These are phyloP conservation scores for Mycosarcoma maydis DNA, from an alignment of 1,284 basidiomycete genomes.

Conservation along the genomic window DNA sequence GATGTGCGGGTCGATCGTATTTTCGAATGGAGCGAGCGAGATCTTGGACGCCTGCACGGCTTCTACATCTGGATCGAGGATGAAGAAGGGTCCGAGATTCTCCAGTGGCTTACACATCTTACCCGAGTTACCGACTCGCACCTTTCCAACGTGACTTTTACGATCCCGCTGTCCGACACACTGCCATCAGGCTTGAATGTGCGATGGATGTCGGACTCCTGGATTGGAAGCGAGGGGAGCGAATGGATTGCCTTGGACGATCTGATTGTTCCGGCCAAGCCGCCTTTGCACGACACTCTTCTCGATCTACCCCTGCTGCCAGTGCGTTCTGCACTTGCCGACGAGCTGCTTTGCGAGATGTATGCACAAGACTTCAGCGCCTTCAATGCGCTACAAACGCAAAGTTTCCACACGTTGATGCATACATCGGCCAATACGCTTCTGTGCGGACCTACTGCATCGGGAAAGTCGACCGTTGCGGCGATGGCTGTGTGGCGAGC, in stretches of 20 bases:
- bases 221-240: conserved; percentile 90
- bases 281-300: conserved; percentile 75
- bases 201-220: conserved; percentile 86
- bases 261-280: conserved; percentile 79
- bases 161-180: conserved; percentile 69
- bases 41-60: conserved; percentile 82
- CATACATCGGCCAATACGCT: conserved; percentile 79
- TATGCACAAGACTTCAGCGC: conserved; percentile 69
- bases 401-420: conserved; percentile 83
- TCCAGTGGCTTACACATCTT: conserved; percentile 74
- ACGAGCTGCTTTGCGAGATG: conserved; percentile 54
- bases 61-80: conserved; percentile 98
- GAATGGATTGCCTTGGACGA: conserved; percentile 75
- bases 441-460: conserved; percentile 82
- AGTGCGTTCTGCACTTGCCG: conserved; percentile 70
- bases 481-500: conserved; percentile 34
- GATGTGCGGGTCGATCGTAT: conserved; percentile 74
- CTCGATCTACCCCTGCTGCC: conserved; percentile 84
- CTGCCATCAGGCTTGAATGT: conserved; percentile 66
- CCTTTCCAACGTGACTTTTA: conserved; percentile 62
- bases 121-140: conserved; percentile 68
- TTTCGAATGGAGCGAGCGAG: conserved; percentile 85
- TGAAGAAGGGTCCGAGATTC: conserved; percentile 78
- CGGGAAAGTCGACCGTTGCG: conserved; percentile 81
- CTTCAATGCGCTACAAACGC: conserved; percentile 89